Base-by-base conservation (phyloP, 176 grass and related monocot species). In the Dactylis glomerata region DNA sequence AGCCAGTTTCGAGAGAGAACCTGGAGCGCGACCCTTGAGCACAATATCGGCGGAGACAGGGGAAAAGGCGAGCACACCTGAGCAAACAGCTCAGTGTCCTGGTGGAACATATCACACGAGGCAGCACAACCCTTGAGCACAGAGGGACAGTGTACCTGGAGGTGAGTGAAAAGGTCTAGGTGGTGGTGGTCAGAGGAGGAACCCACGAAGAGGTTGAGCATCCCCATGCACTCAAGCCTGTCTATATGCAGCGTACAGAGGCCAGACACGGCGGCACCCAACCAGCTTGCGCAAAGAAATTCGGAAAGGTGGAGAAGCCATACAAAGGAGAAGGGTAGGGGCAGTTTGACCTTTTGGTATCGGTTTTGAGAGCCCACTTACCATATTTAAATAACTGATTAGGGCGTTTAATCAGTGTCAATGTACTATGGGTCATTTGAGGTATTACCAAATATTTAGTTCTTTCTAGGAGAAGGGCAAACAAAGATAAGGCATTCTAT, bases 11-110 rank as follows among this genome's bases (percentile, higher is more conserved):
- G n/a, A n/a, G n/a, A n/a, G n/a, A n/a, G n/a, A n/a, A n/a, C n/a
- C n/a, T n/a, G n/a, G n/a, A n/a, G n/a, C n/a, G n/a, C n/a, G n/a
- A 67, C 64, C 37, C 31, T 67, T 67, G 64, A 67, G 64, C 64
- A 67, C 65, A 68, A 68, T 33, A 8, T 10, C 10, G 19, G 37
- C 65, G 6, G 65, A 37, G 65, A 67, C 17, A 68, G 65, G 65
- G 65, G n/a, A 67, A 31, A 20, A 68, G 36, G 36, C 31, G 33
- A 38, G 33, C 33, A 70, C 38, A 71, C n/a, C 68, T 71, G 38
- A 41, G 68, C 68, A 71, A 40, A 71, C 38, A 70, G 24, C 10
- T 8, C 36, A 70, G 37, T n/a, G 67, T n/a, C 66, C 22, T 70
- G 67, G 67, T 70, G 22, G 67, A 36, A 70, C 0, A 5, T 23